Conservation (phyloP, 1,284 basidiomycete species). For the Tetrapyrgos nigripes region DNA sequence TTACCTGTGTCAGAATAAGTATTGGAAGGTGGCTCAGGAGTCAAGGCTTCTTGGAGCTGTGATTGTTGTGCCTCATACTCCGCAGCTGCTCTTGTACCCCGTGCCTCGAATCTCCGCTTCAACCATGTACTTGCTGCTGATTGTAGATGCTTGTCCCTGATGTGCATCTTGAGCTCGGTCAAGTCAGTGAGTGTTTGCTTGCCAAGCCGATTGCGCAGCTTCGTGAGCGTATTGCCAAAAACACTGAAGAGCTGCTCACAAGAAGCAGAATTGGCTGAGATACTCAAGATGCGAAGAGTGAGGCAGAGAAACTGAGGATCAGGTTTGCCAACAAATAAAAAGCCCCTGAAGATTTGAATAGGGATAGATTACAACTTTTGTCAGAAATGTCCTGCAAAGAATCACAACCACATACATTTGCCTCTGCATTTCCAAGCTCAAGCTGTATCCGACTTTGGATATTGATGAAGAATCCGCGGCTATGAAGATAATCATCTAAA, state of each 20-base stretch:
- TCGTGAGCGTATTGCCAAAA: slow-evolving; percentile 37
- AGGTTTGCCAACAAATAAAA: background rate
- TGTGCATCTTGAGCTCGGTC: slow-evolving; percentile 36
- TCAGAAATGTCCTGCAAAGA: background rate
- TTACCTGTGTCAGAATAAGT: no score
- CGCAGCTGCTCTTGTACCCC: no score
- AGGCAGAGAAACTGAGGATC: slow-evolving; percentile 25
- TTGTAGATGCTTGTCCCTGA: slow-evolving; percentile 30
- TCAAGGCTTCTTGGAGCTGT: no score
- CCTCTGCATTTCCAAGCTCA: background rate
- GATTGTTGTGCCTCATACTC: no score
- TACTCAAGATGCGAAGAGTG: slow-evolving; percentile 30
- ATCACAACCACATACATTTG: background rate
- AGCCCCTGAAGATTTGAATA: slow-evolving; percentile 4
- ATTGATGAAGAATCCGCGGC: background rate
- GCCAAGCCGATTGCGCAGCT: slow-evolving; percentile 30
- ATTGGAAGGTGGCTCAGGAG: no score
- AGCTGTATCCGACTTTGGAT: no score
- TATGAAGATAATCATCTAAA: background rate
- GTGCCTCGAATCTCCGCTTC: background rate
- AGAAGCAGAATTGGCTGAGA: slow-evolving; percentile 43
- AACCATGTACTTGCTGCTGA: background rate
- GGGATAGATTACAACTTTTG: slow-evolving; percentile 3
- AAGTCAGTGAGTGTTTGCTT: slow-evolving; percentile 24
- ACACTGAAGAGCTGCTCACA: slow-evolving; percentile 41